Evolutionary conservation across 208 protist genomes (phyloP).

Genomic region (Crithidia thermophila): DNA sequence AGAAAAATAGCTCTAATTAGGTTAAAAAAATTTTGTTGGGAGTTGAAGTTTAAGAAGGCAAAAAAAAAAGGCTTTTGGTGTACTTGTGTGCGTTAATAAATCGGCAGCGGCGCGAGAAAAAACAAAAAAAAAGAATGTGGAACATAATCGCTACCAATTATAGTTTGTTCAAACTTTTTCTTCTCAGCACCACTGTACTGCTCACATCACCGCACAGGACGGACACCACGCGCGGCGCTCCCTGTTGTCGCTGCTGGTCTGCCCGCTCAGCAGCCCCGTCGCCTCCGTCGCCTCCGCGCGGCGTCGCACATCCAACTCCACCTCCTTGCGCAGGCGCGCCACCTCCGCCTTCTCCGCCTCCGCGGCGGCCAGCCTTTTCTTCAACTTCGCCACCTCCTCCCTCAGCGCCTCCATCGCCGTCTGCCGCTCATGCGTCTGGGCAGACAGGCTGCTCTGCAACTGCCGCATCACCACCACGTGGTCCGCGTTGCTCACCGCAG

Average conservation of each 20-base stretch:
- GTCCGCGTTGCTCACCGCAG: neutral
- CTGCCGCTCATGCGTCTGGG: neutral
- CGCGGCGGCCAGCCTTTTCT: neutral
- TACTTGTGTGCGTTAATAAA: too few relatives aligned
- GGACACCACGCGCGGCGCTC: neutral
- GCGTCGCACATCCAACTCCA: conserved; percentile 8
- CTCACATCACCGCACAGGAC: conserved; percentile 16
- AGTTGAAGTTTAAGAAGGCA: neutral
- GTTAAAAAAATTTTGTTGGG: too few relatives aligned
- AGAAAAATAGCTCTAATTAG: too few relatives aligned
- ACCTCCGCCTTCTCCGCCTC: conserved; percentile 3
- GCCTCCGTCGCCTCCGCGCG: conserved; percentile 15
- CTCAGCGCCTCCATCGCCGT: neutral
- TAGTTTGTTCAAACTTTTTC: neutral
- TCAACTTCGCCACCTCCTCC: neutral
- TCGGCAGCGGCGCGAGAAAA: neutral
- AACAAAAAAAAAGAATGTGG: neutral
- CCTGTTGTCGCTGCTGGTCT: neutral
- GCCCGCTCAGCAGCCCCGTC: conserved; percentile 16
- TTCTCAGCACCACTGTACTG: neutral
- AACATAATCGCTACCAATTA: neutral
- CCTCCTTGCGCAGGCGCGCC: neutral
- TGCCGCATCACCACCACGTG: neutral
- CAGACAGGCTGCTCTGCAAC: neutral
- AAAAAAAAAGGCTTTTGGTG: neutral